Evolutionary conservation across 805 yeast species (phyloP).

Genomic region (Yamadazyma phyllophila): DNA sequence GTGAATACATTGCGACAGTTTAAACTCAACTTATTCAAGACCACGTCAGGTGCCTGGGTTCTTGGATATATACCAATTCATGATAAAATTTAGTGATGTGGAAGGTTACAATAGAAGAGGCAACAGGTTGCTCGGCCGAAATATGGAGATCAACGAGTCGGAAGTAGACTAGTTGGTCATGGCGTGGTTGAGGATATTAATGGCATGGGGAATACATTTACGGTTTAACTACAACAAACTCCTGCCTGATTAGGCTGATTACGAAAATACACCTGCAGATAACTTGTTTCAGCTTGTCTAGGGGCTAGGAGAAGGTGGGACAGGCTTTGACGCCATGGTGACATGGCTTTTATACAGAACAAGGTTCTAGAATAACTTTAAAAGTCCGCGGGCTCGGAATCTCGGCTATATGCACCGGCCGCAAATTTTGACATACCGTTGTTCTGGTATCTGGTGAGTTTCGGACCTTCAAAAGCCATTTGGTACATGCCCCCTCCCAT

Average conservation of each 20-base stretch:
- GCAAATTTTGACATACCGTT: background rate
- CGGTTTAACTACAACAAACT: background rate
- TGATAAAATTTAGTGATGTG: too few species aligned
- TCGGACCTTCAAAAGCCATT: too few species aligned
- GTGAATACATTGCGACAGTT: too few species aligned
- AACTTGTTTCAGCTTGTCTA: background rate
- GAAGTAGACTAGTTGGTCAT: background rate
- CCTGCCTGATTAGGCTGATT: slow-evolving; percentile 1
- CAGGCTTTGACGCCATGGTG: background rate
- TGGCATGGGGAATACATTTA: slow-evolving; percentile 1
- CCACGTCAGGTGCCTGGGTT: too few species aligned
- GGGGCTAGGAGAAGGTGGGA: background rate
- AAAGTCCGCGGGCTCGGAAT: background rate
- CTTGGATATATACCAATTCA: too few species aligned
- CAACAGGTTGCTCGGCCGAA: background rate
- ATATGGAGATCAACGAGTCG: background rate
- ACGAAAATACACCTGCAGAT: background rate
- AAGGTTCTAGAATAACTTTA: slow-evolving; percentile 7
- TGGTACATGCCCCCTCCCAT: too few species aligned
- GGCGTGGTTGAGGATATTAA: background rate
- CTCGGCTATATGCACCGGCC: background rate
- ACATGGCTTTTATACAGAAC: background rate
- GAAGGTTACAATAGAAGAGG: too few species aligned
- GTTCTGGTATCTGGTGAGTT: too few species aligned
- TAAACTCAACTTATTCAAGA: too few species aligned